Evolutionary conservation across 1,284 basidiomycete species (phyloP).

Genomic region (Trametes sp.): DNA sequence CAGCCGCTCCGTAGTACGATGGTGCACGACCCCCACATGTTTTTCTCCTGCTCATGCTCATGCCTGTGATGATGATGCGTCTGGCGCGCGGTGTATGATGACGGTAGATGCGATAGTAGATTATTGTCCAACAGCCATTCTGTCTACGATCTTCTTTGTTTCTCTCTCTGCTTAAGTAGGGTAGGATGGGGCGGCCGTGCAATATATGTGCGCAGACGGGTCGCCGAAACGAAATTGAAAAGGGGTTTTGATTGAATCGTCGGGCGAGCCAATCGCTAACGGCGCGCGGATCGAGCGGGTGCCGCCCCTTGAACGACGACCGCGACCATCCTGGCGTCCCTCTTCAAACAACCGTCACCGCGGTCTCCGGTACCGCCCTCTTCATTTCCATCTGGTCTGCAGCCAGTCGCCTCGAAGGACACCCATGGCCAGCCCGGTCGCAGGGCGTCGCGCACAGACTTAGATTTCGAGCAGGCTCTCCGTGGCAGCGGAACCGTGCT

Average conservation of each 20-base stretch:
- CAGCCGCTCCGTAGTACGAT: slow-evolving; percentile 25
- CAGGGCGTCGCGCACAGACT: slow-evolving; percentile 68
- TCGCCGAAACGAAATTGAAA: background rate
- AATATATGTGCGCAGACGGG: slow-evolving; percentile 16
- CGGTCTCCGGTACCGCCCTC: slow-evolving; percentile 57
- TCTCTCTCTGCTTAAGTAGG: slow-evolving; percentile 8
- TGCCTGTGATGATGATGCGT: slow-evolving; percentile 4
- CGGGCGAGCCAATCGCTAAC: slow-evolving; percentile 15
- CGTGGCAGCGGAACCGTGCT: slow-evolving; percentile 68
- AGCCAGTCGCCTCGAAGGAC: slow-evolving; percentile 62
- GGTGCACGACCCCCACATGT: slow-evolving; percentile 34
- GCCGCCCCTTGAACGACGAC: slow-evolving; percentile 28
- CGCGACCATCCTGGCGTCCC: slow-evolving; percentile 41
- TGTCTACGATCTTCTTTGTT: background rate
- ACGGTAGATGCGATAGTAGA: slow-evolving; percentile 40
- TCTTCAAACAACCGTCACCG: slow-evolving; percentile 48
- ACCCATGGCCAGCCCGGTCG: slow-evolving; percentile 46
- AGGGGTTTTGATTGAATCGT: background rate
- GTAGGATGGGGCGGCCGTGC: slow-evolving; percentile 10
- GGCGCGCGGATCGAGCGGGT: slow-evolving; percentile 12
- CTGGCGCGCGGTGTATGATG: slow-evolving; percentile 35
- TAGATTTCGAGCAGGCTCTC: slow-evolving; percentile 82
- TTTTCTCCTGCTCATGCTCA: slow-evolving; percentile 19
- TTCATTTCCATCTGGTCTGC: slow-evolving; percentile 60
- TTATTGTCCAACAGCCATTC: slow-evolving; percentile 32